Base-by-base conservation (phyloP, 75 land plant species). In the Cunninghamia lanceolata region DNA sequence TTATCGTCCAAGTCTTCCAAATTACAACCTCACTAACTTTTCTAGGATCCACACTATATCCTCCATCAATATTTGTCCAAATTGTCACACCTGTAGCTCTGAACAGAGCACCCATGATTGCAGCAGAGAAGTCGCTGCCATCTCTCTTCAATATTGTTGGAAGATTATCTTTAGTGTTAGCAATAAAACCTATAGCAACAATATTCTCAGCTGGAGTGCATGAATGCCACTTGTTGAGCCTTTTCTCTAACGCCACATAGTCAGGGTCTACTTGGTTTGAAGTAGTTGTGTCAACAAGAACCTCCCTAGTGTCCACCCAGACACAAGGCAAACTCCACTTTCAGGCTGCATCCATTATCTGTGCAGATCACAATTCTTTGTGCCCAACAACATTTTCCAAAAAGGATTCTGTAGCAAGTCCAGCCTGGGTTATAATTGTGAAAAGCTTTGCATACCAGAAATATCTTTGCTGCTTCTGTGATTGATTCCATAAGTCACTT, bases 1-100 rank as follows among this genome's bases (percentile, higher is more conserved):
- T 94, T 39, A 97, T 97, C 34, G 99, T 97, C 52, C 99, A 93
- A 19, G 89, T 90, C 71, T 86, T 91, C 81, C 96, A 86, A 47
- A 97, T 93, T 32, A 97, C 98, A 21, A 98, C 99, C 78, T 97
- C 99, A 86, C 88, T 93, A 83, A 97, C 99, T 97, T 96, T 98
- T 88, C 98, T 93, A n/a, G 99, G 99, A 82, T 98, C 99, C 85
- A 98, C 99, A 94, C 99, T 98, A 78, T 91, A 98, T 8, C 96
- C 99, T n/a, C 99, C 99, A 91, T 98, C 94, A 74, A 98, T 98
- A 88, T 98, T 98, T 47, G 99, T 98, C 99, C 99, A 98, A 82
- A 98, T 98, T 63, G 98, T 98, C 47, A 98, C 95, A 85, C 91
- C 90, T 34, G 90, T 87, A 82, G 99, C 96, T 88, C 84, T 90